Evolutionary conservation across 306 rosid species (phyloP), one percentile per base, ranked within the genome.

Genomic region (Prunus fruticosa): DNA sequence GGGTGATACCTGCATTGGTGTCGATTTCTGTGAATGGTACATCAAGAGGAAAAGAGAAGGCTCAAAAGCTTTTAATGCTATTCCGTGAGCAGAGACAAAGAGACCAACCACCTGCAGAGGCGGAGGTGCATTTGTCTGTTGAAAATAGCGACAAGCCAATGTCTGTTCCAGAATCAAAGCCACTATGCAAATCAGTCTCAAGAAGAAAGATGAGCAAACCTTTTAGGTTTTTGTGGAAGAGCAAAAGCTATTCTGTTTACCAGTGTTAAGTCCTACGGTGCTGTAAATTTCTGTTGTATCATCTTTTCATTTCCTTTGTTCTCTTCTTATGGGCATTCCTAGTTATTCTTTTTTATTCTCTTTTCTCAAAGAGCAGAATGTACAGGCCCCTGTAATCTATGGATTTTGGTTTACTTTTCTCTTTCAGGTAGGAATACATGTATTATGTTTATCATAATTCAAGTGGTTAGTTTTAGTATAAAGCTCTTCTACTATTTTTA

Each of bases 1-100:
- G 99, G 50, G 98, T 92, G 52, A 96, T 96, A 71, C 99, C 99
- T n/a, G 89, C 92, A 57, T 72, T 96, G 88, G 97, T 96, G 69
- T 93, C 98, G 13, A 83, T 96, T 73, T 92, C 99, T 0, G 97
- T 92, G 70, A 96, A 96, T 69, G 99, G 99, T 45, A 91, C 90
- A 43, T 81, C 90, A 20, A 91, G 96, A 79, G 99, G 98, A 16
- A 89, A 64, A 81, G 97, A 89, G 72, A 91, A 86, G 79, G 93
- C 99, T 74, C 98, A 89, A 81, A 96, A 89, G 82, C 93, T 96
- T 68, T 77, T 96, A 77, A 88, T 96, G 91, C 71, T 92, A 82
- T 96, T 96, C 58, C 87, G 99, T 56, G 91, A 92, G 86, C 98
- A 89, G 80, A 88, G 99, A 43, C 96, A 93, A 50, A 88, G 85